These are phyloP conservation scores for Salix suchowensis DNA, from an alignment of 345 rosid species.

Conservation along the genomic window DNA sequence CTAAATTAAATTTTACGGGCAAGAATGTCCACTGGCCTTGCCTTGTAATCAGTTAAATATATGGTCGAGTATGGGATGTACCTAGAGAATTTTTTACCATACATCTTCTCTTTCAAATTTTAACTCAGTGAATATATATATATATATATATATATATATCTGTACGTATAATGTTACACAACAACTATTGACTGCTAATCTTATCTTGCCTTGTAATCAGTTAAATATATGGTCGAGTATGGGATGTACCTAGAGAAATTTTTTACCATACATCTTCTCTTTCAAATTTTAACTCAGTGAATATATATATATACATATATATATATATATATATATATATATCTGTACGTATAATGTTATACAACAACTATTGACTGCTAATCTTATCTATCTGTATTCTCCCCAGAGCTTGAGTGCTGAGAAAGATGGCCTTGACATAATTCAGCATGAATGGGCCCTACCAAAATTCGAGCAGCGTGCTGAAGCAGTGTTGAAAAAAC, in stretches of 20 bases:
- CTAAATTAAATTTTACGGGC: background rate
- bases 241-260: background rate
- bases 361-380: background rate
- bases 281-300: background rate
- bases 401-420: constrained; percentile 62
- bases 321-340: too few relatives aligned
- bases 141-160: too few relatives aligned
- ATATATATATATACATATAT: too few relatives aligned
- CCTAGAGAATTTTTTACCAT: background rate
- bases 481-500: constrained; percentile 72
- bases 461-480: constrained; percentile 92
- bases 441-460: constrained; percentile 48
- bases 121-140: background rate
- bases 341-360: background rate
- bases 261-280: background rate
- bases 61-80: background rate
- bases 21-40: background rate
- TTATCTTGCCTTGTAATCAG: background rate
- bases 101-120: background rate
- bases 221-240: background rate
- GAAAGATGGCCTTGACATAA: constrained; percentile 28
- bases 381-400: background rate
- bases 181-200: background rate
- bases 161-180: background rate
- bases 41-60: background rate